Evolutionary conservation across 768 basidiomycete species (phyloP).

Genomic region (Tremella mesenterica): DNA sequence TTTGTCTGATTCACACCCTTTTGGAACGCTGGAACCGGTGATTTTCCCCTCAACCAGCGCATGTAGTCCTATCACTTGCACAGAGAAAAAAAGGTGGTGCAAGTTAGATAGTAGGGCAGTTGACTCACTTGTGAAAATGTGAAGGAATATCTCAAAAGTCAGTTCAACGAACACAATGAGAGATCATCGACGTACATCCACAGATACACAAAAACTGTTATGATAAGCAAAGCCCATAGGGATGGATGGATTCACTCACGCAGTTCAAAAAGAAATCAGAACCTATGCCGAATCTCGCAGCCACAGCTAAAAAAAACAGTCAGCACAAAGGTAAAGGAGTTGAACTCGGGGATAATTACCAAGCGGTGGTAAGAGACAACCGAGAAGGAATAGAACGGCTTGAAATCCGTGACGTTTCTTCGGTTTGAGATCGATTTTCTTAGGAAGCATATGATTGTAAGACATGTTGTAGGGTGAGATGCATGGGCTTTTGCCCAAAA

Average conservation of each 20-base stretch:
- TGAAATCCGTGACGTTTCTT: conserved; percentile 71
- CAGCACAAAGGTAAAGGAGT: background rate
- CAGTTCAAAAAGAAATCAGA: conserved; percentile 85
- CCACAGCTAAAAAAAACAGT: conserved; percentile 61
- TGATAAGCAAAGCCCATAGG: background rate
- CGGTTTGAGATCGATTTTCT: conserved; percentile 59
- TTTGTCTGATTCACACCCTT: too few species aligned
- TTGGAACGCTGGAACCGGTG: too few species aligned
- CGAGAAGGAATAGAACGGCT: conserved; percentile 71
- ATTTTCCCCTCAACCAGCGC: too few species aligned
- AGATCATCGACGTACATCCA: conserved; percentile 53
- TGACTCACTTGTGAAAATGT: conserved; percentile 64
- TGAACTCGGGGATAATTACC: conserved; percentile 51
- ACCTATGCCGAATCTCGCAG: conserved; percentile 84
- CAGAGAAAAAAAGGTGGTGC: too few species aligned
- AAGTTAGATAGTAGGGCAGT: too few species aligned
- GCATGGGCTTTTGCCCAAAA: conserved; percentile 2
- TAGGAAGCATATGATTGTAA: conserved; percentile 32
- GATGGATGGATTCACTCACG: background rate
- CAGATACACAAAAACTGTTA: conserved; percentile 62
- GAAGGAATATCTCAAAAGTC: conserved; percentile 49
- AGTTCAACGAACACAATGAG: background rate
- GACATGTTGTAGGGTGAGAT: conserved; percentile 32
- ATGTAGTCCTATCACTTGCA: too few species aligned
- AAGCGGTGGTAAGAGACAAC: conserved; percentile 83